Conservation (phyloP, 257 asterid genomes). For the Capsicum chinense region DNA sequence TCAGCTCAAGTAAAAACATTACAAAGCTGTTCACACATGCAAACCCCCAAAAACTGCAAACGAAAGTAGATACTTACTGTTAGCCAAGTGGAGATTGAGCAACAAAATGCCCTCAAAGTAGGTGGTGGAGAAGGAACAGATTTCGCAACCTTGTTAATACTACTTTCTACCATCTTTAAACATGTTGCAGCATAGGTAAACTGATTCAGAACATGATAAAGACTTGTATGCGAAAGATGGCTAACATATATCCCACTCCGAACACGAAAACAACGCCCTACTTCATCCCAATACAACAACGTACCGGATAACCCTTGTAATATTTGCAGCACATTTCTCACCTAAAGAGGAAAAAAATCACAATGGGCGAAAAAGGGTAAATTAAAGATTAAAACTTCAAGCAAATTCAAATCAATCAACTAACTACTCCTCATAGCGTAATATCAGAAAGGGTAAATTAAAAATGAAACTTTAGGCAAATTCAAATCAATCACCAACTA, state of each 20-base stretch:
- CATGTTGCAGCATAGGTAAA: conserved; percentile 79
- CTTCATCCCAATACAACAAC: conserved; percentile 71
- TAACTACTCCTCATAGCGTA: background rate
- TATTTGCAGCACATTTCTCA: conserved; percentile 84
- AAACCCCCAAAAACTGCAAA: background rate
- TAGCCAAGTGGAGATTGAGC: conserved; percentile 76
- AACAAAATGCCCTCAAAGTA: conserved; percentile 80
- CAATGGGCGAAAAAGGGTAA: background rate
- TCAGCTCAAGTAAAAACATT: too few relatives aligned
- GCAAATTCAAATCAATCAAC: background rate
- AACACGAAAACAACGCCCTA: conserved; percentile 49
- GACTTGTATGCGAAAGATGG: conserved; percentile 86
- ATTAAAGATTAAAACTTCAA: background rate
- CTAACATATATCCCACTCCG: conserved; percentile 69
- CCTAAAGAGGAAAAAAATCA: conserved; percentile 49
- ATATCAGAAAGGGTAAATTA: background rate
- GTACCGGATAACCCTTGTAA: conserved; percentile 80
- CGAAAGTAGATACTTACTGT: conserved; percentile 46
- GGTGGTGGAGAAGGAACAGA: conserved; percentile 69
- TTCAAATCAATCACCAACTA: too few relatives aligned
- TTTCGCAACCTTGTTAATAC: conserved; percentile 61
- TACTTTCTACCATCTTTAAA: conserved; percentile 65
- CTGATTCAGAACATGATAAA: conserved; percentile 68
- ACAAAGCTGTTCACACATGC: too few relatives aligned
- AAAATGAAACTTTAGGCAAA: background rate